Evolutionary conservation across 2,329 filamentous ascomycete species (phyloP).

Genomic region (Trichoderma semiorbis): DNA sequence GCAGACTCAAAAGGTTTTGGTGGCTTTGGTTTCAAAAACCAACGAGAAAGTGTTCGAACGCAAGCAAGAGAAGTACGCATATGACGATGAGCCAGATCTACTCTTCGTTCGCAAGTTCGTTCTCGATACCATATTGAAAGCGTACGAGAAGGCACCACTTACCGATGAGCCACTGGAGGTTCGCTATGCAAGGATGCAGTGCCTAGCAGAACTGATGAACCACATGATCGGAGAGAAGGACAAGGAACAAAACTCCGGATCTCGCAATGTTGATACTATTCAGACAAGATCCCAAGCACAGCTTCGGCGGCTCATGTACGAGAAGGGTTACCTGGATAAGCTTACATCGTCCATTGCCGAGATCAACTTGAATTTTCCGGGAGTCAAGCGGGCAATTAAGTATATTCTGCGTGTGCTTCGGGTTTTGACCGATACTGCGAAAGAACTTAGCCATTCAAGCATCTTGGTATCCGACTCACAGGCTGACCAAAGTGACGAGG

Average conservation of each 20-base stretch:
- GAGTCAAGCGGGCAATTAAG: constrained; percentile 90
- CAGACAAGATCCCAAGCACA: constrained; percentile 68
- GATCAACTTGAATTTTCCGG: constrained; percentile 90
- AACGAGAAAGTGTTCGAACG: constrained; percentile 67
- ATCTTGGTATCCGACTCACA: constrained; percentile 65
- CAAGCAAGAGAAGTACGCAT: constrained; percentile 54
- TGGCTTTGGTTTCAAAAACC: constrained; percentile 84
- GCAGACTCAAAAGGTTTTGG: constrained; percentile 82
- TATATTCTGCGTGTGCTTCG: constrained; percentile 90
- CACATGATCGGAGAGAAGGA: constrained; percentile 83
- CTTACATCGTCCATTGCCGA: constrained; percentile 91
- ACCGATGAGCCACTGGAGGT: constrained; percentile 77
- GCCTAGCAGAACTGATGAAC: constrained; percentile 86
- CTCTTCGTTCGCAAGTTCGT: constrained; percentile 93
- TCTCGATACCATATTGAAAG: constrained; percentile 84
- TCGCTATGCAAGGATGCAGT: constrained; percentile 84
- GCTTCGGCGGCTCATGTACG: constrained; percentile 92
- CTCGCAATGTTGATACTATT: constrained; percentile 38
- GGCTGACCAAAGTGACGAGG: constrained; percentile 72
- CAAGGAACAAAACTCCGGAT: constrained; percentile 50
- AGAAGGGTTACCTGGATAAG: constrained; percentile 90
- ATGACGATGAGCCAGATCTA: constrained; percentile 77
- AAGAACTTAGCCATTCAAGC: constrained; percentile 77
- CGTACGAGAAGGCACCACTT: constrained; percentile 81
- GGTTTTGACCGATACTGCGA: constrained; percentile 80